phyloP scores from a whole-genome alignment of 306 rosid genomes.

The Elaeagnus macrophylla region DNA sequence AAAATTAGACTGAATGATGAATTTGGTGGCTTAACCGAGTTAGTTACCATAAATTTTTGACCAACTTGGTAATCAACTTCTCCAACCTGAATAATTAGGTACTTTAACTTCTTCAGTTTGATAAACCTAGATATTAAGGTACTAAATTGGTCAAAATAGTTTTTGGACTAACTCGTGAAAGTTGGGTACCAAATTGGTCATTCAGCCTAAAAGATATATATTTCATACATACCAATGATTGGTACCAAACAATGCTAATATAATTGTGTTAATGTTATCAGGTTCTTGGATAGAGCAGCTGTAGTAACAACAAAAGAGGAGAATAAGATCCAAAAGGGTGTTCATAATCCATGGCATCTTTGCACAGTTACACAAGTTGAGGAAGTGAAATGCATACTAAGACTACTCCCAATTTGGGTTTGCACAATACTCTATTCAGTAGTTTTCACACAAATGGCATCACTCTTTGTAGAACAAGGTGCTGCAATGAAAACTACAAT shows the following conservation, averaged over 20 bases:
- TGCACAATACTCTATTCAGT: slow-evolving; percentile 74
- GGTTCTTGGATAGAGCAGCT: slow-evolving; percentile 79
- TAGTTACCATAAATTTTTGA: too few species aligned
- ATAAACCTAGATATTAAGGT: too few species aligned
- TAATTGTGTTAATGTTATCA: slow-evolving; percentile 8
- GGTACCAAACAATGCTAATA: not conserved
- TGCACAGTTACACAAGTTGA: slow-evolving; percentile 68
- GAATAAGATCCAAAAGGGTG: slow-evolving; percentile 12
- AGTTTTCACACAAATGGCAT: slow-evolving; percentile 82
- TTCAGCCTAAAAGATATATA: not conserved
- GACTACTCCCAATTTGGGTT: slow-evolving; percentile 75
- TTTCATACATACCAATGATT: not conserved
- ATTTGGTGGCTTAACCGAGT: too few species aligned
- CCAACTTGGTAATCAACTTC: too few species aligned
- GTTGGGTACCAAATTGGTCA: too few species aligned
- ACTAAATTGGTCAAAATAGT: too few species aligned
- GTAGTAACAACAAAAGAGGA: slow-evolving; percentile 34
- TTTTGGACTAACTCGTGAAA: too few species aligned
- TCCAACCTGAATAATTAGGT: too few species aligned
- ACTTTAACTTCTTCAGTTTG: too few species aligned
- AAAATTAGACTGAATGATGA: too few species aligned
- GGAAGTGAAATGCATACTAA: slow-evolving; percentile 66
- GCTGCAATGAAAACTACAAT: slow-evolving; percentile 55
- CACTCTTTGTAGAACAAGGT: slow-evolving; percentile 83
- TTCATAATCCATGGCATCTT: slow-evolving; percentile 49